Evolutionary conservation across 2,329 filamentous ascomycete species (phyloP).

Genomic region (Septoria linicola): DNA sequence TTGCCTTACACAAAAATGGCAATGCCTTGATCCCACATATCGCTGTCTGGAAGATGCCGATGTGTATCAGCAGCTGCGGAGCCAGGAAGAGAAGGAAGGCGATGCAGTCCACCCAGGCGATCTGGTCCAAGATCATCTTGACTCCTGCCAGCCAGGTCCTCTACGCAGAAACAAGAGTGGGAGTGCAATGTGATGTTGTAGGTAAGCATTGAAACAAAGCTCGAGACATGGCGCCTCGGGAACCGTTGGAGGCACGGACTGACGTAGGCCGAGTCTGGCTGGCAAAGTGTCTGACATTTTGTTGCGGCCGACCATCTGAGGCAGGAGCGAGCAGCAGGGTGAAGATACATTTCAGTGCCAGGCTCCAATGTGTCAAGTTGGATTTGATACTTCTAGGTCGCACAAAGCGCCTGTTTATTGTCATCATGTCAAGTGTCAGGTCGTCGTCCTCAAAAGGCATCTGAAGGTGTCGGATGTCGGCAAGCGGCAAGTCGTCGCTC

Average conservation of each 20-base stretch:
- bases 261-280: neutral
- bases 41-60: constrained; percentile 61
- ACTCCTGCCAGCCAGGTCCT: neutral
- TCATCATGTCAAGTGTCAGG: neutral
- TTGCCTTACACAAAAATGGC: constrained; percentile 65
- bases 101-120: constrained; percentile 73
- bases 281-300: too few species aligned
- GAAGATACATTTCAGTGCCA: too few species aligned
- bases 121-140: constrained; percentile 68
- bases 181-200: constrained; percentile 7
- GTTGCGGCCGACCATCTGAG: too few species aligned
- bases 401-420: too few species aligned
- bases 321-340: too few species aligned
- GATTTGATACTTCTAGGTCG: too few species aligned
- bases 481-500: neutral
- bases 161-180: neutral
- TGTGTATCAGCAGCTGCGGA: constrained; percentile 68
- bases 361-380: neutral
- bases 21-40: constrained; percentile 60
- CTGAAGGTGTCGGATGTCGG: neutral
- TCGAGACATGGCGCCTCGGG: neutral
- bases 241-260: neutral
- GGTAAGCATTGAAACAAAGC: constrained; percentile 3
- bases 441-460: neutral
- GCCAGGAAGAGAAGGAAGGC: constrained; percentile 69